Evolutionary conservation across 805 yeast genomes (phyloP), one percentile per base, ranked within the genome.

Genomic region (Saturnispora hagleri): DNA sequence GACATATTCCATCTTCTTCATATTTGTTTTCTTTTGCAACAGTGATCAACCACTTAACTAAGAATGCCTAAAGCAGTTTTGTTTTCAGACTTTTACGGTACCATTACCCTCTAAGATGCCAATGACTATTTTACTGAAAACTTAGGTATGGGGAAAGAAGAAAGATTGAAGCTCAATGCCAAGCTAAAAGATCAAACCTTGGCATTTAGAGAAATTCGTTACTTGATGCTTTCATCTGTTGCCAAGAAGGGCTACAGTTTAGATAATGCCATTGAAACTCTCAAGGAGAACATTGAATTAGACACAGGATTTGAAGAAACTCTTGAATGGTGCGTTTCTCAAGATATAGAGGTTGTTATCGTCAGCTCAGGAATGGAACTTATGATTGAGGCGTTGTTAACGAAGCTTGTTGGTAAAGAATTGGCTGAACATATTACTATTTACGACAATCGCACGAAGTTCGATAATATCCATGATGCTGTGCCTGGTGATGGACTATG

Each of bases 31-130:
- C 20, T 33, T 13, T 33, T 33, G 12, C 36, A 33, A 2, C 20
- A 2, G 20, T 2, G 20, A 18, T 18, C 20, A 18, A 18, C 2
- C 20, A 18, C 20, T 18, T 18, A 18, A 18, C 20, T 2, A 18
- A 5, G n/a, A 13, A 31, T 43, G 17, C 64, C 64, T 12, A 54
- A 57, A 57, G 91, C 95, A 46, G 89, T 93, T 62, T 85, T 93
- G 43, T 93, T 93, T 73, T 86, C 97, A 42, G 99, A 93, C 68
- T 93, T 95, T 81, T 99, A 93, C 66, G 99, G 99, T 28, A 93
- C 99, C 2, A 93, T 93, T 57, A 93, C 99, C 12, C 72, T 86
- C 54, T 95, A 91, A 67, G 99, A 93, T 67, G 86, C 96, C 54
- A 93, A 93, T 67, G 98, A 93, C 68, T 86, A 75, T 66, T 72